Evolutionary conservation across 306 rosid species (phyloP).

Genomic region (Begonia masoniana): DNA sequence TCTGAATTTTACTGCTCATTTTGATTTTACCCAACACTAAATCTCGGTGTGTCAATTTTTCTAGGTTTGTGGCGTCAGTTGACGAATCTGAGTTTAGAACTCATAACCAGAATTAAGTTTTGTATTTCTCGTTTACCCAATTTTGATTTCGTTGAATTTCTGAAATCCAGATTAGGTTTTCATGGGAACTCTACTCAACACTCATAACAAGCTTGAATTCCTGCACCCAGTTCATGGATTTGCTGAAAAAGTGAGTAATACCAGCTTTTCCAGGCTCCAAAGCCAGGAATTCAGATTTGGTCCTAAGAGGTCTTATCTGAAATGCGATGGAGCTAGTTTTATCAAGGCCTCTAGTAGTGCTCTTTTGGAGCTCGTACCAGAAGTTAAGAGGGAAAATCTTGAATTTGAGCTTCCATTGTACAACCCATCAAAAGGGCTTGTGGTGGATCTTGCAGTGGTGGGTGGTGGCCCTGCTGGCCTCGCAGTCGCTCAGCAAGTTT

Average conservation of each 20-base stretch:
- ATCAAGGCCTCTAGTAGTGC: conserved; percentile 47
- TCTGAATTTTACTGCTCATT: not conserved
- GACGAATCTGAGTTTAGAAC: too few relatives aligned
- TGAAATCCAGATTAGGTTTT: conserved; percentile 4
- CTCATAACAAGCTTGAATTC: conserved; percentile 68
- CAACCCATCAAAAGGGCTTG: conserved; percentile 60
- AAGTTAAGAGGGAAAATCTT: conserved; percentile 71
- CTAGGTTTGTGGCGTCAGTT: too few relatives aligned
- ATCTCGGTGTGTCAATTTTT: too few relatives aligned
- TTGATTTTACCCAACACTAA: too few relatives aligned
- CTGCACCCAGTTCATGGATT: conserved; percentile 70
- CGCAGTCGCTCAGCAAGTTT: conserved; percentile 95
- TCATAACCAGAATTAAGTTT: too few relatives aligned
- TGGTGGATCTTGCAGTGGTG: conserved; percentile 88
- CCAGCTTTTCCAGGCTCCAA: conserved; percentile 31
- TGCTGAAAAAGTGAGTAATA: conserved; percentile 47
- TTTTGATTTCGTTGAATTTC: conserved; percentile 12
- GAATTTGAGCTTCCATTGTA: conserved; percentile 84
- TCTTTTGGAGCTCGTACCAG: conserved; percentile 93
- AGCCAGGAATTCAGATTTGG: conserved; percentile 53
- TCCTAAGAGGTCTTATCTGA: conserved; percentile 28
- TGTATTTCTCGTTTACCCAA: not conserved
- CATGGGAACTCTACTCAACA: conserved; percentile 92
- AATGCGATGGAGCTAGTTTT: conserved; percentile 28
- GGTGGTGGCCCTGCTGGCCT: conserved; percentile 99